These are phyloP conservation scores for Serendipita sp. DNA, from an alignment of 768 basidiomycete species.

Conservation along the genomic window DNA sequence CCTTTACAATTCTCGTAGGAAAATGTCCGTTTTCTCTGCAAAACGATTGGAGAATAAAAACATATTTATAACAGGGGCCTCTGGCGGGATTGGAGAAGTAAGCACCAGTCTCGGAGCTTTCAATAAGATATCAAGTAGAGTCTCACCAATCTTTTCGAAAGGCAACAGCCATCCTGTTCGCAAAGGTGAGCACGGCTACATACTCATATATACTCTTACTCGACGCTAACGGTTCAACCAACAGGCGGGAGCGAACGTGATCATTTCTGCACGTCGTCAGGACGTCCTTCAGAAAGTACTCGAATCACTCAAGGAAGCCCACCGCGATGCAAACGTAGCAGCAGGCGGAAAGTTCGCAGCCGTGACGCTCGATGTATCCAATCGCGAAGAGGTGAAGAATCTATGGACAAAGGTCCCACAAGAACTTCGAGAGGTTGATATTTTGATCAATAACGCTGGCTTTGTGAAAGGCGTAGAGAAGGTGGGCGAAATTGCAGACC, in stretches of 20 bases:
- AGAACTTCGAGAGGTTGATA: conserved; percentile 58
- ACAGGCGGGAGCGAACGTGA: conserved; percentile 75
- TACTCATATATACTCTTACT: neutral
- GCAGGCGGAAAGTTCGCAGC: conserved; percentile 65
- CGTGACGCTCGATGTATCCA: conserved; percentile 65
- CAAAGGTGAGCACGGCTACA: conserved; percentile 52
- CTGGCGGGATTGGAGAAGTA: conserved; percentile 80
- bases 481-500: conserved; percentile 64
- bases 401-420: conserved; percentile 58
- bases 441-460: conserved; percentile 79
- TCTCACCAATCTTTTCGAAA: conserved; percentile 18
- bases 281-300: conserved; percentile 60
- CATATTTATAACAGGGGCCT: conserved; percentile 79
- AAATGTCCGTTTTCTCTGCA: conserved; percentile 70
- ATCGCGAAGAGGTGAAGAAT: conserved; percentile 51
- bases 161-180: conserved; percentile 82
- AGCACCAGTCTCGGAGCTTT: conserved; percentile 18
- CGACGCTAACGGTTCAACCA: neutral
- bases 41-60: conserved; percentile 70
- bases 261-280: conserved; percentile 63
- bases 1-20: neutral
- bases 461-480: conserved; percentile 79
- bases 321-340: conserved; percentile 53
- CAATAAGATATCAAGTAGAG: neutral
- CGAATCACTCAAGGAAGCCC: conserved; percentile 49